Base-by-base conservation (phyloP, 2,329 filamentous ascomycete species). In the Cercospora sp. region DNA sequence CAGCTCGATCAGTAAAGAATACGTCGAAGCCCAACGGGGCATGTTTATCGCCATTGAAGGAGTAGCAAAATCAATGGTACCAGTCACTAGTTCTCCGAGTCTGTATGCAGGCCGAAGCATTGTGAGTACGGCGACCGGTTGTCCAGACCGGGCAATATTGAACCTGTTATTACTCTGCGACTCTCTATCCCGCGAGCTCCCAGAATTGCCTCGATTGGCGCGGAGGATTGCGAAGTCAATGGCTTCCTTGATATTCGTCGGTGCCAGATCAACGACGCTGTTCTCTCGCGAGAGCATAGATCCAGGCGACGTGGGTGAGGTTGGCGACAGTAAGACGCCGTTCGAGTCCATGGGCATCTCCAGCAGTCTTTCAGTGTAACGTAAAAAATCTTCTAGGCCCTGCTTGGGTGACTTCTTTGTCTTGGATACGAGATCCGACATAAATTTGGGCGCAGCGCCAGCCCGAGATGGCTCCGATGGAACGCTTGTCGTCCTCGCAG, bases 141-240 rank as follows among this genome's bases (percentile, higher is more conserved):
- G 89, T n/a, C 94, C 94, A 75, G 93, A 94, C 13, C 94, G 91
- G 12, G 94, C 90, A 77, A 99, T 98, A 77, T 97, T 94, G 78
- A 98, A 99, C 45, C 93, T 89, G 75, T 97, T 97, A n/a, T 90
- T 87, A 76, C 91, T 94, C 74, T 93, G 90, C 10, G 58, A 70
- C 33, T 39, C 70, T 42, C 67, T 39, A 90, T 89, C n/a, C 87
- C 86, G 55, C n/a, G 62, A 39, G 9, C 28, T 4, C 87, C 85
- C 2, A 84, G 83, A 0, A 30, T 88, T 85, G 72, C 90, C 82
- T 72, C 93, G 93, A 76, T 92, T 93, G 71, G 75, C 81, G 69
- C 92, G 89, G 63, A 97, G 84, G 67, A 98, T 97, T 12, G 95
- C 91, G 69, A 96, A 85, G 76, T 97, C 92, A 74, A 99, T 97